Conservation (phyloP, 2,329 filamentous ascomycete genomes). For the Geosmithia putterillii region DNA sequence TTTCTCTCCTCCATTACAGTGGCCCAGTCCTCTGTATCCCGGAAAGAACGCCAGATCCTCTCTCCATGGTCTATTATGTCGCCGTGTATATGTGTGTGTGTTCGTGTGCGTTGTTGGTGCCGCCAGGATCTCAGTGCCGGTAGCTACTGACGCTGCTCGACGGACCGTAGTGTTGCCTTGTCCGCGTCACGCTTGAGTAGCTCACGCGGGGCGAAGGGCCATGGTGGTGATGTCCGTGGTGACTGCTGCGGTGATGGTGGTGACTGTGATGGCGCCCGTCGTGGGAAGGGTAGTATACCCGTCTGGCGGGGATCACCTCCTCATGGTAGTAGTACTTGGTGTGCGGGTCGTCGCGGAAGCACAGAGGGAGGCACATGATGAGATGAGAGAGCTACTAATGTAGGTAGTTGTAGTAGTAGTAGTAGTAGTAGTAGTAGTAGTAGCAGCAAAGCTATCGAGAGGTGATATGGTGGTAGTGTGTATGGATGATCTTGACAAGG, state of each 20-base stretch:
- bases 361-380: slow-evolving; percentile 25
- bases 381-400: not conserved
- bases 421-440: not conserved
- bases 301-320: slow-evolving; percentile 35
- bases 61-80: too few relatives aligned
- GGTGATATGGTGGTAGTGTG: not conserved
- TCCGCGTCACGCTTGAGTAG: slow-evolving; percentile 25
- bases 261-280: slow-evolving; percentile 15
- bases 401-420: not conserved
- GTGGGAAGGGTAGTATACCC: slow-evolving; percentile 16
- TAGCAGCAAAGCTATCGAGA: not conserved
- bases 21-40: too few relatives aligned
- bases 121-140: too few relatives aligned
- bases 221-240: slow-evolving; percentile 19
- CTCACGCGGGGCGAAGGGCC: slow-evolving; percentile 26
- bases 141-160: slow-evolving; percentile 19
- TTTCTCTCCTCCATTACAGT: too few relatives aligned
- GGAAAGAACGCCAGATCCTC: too few relatives aligned
- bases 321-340: slow-evolving; percentile 44
- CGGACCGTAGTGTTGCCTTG: slow-evolving; percentile 25
- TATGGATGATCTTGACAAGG: not conserved
- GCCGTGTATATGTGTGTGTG: not conserved
- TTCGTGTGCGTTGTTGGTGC: not conserved
- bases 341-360: slow-evolving; percentile 30
- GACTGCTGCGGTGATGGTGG: slow-evolving; percentile 19